A percentile compares a stretch with the other conserved stretches of the same genome.
Conservation (phyloP, 1,284 basidiomycete species). For the Mixia osmundae region DNA sequence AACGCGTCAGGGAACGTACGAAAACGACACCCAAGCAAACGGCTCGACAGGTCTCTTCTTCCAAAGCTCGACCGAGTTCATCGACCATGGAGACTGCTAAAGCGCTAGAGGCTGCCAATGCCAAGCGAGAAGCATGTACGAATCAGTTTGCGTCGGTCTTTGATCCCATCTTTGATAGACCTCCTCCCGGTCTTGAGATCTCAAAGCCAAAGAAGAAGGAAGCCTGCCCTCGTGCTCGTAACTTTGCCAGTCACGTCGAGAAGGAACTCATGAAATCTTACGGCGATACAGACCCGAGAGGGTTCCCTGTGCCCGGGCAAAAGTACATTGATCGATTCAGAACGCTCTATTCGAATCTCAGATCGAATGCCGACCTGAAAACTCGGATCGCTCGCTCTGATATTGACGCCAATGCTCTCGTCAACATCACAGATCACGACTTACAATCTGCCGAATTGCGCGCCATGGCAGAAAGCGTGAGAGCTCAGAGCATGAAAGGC, state of each 20-base stretch:
- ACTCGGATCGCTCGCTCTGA: slow-evolving; percentile 36
- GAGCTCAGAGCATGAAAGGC: slow-evolving; percentile 52
- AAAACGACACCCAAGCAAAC: no score
- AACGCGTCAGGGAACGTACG: no score
- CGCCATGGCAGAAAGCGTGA: slow-evolving; percentile 48
- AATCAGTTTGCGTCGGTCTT: slow-evolving; percentile 5
- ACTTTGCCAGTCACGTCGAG: slow-evolving; percentile 14
- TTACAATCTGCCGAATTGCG: slow-evolving; percentile 58
- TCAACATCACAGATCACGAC: slow-evolving; percentile 60
- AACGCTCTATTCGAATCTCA: slow-evolving; percentile 17
- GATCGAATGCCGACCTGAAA: slow-evolving; percentile 15
- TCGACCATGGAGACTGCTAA: no score
- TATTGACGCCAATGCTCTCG: slow-evolving; percentile 42
- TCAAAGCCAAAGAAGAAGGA: no score
- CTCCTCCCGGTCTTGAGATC: slow-evolving; percentile 2
- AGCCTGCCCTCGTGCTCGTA: background rate
- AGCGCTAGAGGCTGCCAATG: no score
- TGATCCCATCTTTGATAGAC: slow-evolving; percentile 2
- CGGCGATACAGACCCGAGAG: slow-evolving; percentile 12
- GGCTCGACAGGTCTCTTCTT: no score
- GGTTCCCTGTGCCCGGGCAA: slow-evolving; percentile 7
- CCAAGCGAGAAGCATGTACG: no score
- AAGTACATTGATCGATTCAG: slow-evolving; percentile 17
- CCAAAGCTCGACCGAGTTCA: no score
- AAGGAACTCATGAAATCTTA: slow-evolving; percentile 12